Percentiles rank a stretch among this genome's conserved stretches.
Evolutionary conservation across 2,329 filamentous ascomycete species (phyloP).

Genomic region (Diaporthe nobilis): DNA sequence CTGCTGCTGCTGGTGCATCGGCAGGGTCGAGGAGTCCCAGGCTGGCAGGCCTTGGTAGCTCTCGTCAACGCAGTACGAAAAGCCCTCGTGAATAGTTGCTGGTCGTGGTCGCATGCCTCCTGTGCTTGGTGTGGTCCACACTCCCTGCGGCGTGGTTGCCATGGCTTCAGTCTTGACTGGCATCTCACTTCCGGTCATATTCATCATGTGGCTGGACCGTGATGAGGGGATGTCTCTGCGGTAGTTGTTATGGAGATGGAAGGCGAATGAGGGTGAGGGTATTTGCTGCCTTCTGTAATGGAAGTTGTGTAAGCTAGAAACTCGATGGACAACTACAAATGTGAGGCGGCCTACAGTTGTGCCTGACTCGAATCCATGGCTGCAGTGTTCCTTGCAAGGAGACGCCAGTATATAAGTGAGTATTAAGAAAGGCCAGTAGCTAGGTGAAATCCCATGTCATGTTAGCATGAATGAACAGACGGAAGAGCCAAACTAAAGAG

Average conservation of each 20-base stretch:
- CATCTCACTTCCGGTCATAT: conserved; percentile 68
- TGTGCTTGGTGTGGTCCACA: conserved; percentile 70
- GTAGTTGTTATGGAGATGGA: conserved; percentile 61
- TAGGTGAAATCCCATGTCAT: conserved; percentile 48
- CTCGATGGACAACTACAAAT: conserved; percentile 45
- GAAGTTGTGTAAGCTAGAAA: conserved; percentile 54
- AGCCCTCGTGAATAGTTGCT: conserved; percentile 73
- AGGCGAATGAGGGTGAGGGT: conserved; percentile 64
- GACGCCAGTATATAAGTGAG: conserved; percentile 49
- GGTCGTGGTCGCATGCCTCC: conserved; percentile 67
- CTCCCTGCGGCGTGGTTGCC: conserved; percentile 57
- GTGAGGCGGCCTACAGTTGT: conserved; percentile 63
- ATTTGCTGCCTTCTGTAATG: conserved; percentile 61
- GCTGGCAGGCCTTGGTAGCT: conserved; percentile 66
- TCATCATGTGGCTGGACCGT: conserved; percentile 59
- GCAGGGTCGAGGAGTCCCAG: conserved; percentile 70
- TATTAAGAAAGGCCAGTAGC: conserved; percentile 55
- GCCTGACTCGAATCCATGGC: conserved; percentile 67
- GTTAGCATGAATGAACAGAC: conserved; percentile 57
- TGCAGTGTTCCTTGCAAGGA: conserved; percentile 52
- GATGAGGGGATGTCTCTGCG: conserved; percentile 59
- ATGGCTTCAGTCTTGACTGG: conserved; percentile 63
- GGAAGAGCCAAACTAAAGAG: conserved; percentile 48
- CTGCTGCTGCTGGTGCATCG: conserved; percentile 56
- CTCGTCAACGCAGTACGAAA: conserved; percentile 71